A percentile compares a stretch with the other conserved stretches of the same genome.
Conservation (phyloP, 176 grass and related monocot species). For the Oryza officinalis region DNA sequence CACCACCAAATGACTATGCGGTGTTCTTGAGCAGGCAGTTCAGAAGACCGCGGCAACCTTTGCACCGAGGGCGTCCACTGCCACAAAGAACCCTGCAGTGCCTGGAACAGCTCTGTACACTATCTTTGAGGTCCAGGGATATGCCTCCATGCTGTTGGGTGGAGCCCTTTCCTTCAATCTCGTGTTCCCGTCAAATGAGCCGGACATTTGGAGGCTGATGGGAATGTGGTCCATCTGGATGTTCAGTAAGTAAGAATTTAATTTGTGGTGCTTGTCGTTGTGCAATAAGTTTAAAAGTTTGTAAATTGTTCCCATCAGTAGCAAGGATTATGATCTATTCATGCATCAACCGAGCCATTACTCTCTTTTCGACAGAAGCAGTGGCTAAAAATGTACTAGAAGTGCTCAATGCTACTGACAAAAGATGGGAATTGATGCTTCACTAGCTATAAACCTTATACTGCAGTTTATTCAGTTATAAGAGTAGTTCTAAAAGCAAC, state of each 20-base stretch:
- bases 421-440: background rate
- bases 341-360: background rate
- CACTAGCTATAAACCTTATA: conserved; percentile 1
- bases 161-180: conserved; percentile 95
- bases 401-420: background rate
- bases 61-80: conserved; percentile 84
- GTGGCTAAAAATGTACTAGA: background rate
- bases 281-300: background rate
- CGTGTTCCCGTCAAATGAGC: conserved; percentile 79
- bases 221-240: conserved; percentile 99
- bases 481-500: background rate
- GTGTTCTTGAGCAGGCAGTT: conserved; percentile 63
- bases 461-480: background rate
- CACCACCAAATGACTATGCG: background rate
- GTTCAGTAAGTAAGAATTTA: conserved; percentile 78
- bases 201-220: conserved; percentile 92
- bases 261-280: background rate
- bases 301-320: background rate
- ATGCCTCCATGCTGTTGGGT: conserved; percentile 81
- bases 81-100: conserved; percentile 92
- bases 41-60: conserved; percentile 94
- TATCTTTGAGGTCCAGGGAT: conserved; percentile 90
- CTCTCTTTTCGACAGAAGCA: background rate
- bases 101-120: conserved; percentile 74
- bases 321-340: background rate